A percentile compares a stretch with the other conserved stretches of the same genome.
Evolutionary conservation across 2,329 filamentous ascomycete genomes (phyloP).

Genomic region (Penicillium frequentans): DNA sequence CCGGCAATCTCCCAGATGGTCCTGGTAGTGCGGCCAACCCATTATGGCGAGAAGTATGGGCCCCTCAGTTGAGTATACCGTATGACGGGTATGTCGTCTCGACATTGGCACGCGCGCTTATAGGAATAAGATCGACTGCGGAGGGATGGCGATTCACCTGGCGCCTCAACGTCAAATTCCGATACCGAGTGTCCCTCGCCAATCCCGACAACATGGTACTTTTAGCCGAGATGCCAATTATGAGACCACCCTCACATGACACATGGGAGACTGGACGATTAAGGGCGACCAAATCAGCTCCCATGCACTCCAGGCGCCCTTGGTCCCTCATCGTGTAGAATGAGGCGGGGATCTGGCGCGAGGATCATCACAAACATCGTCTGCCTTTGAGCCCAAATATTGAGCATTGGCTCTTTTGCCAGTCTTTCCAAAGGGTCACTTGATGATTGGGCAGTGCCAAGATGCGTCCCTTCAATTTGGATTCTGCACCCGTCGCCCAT

Average conservation of each 20-base stretch:
- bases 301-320: background rate
- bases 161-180: background rate
- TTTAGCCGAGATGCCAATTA: background rate
- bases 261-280: background rate
- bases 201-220: background rate
- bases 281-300: background rate
- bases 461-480: background rate
- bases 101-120: no score
- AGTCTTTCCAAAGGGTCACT: background rate
- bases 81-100: no score
- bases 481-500: background rate
- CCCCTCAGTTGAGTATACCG: no score
- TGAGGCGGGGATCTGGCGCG: background rate
- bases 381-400: background rate
- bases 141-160: background rate
- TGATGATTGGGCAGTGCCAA: background rate
- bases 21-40: background rate
- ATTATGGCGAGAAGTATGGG: background rate
- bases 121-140: no score
- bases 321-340: background rate
- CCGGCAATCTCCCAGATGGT: background rate
- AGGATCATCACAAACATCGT: background rate
- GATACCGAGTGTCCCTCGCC: no score
- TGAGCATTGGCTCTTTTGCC: background rate
- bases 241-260: background rate